Base-by-base conservation (phyloP, 2,329 filamentous ascomycete genomes). In the Penicillium sp. region DNA sequence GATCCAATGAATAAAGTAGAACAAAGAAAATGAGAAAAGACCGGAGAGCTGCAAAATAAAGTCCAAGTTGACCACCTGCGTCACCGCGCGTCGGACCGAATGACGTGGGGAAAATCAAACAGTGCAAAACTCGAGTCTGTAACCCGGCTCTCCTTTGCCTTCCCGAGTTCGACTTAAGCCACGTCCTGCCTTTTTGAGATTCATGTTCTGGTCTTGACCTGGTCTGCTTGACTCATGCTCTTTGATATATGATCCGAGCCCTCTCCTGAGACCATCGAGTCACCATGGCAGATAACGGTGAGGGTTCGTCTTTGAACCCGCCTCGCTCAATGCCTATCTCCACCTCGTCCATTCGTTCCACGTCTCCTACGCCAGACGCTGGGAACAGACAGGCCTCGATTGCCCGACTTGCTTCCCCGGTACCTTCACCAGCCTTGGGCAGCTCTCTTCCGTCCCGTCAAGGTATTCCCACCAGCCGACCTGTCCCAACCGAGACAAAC, bases 331-430 rank as follows among this genome's bases (percentile, higher is more conserved):
- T 69, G 53, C 67, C 66, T 41, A 66, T 71, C 56, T 58, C 67
- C 46, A 61, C 67, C 24, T 64, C 66, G 28, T 59, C 64, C n/a
- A 56, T 58, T 48, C 65, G 63, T 16, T 67, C 70, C 22, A 65
- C 64, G 13, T 76, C 75, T 30, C 71, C 73, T 39, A 60, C 65
- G 22, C 58, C 67, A 40, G 75, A 76, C 16, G 7, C 9, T 25
- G 76, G 76, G 28, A 73, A 73, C 36, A 72, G 79, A 65, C 80
- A 80, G 49, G 74, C 76, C 20, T 80, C 79, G 14, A 81, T 76
- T n/a, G 79, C 78, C 44, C 74, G 80, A 42, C 69, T 83, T 35
- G 80, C 79, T 35, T 82, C 81, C 7, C 80, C 81, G 3, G 66
- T 85, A 28, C 81, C 81, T 6, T 80, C 80, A 22, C 58, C 61